These are phyloP conservation scores for Cladosporium sp. DNA, from an alignment of 2,329 filamentous ascomycete genomes.

Conservation along the genomic window DNA sequence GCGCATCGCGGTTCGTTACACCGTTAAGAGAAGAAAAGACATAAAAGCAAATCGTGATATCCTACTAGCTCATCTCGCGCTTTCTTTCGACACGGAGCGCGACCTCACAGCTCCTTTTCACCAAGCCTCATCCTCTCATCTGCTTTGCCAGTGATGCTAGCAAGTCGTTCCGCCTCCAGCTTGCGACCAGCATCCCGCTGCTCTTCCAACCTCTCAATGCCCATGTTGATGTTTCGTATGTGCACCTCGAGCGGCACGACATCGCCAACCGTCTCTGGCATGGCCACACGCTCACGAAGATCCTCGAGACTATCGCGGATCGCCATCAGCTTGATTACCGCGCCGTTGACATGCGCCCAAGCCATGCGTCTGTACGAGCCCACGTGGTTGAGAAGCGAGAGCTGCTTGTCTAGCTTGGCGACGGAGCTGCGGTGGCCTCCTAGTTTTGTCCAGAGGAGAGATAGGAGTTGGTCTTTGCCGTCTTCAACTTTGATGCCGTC, in stretches of 20 bases:
- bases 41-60: background rate
- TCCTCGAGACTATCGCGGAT: conserved; percentile 69
- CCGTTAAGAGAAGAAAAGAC: conserved; percentile 1
- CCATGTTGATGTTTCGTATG: conserved; percentile 68
- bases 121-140: conserved; percentile 13
- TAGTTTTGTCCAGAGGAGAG: conserved; percentile 68
- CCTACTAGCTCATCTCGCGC: background rate
- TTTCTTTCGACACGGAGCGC: background rate
- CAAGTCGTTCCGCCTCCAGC: conserved; percentile 26
- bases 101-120: conserved; percentile 1
- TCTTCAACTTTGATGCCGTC: conserved; percentile 57
- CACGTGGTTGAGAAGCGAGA: conserved; percentile 63
- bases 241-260: conserved; percentile 66
- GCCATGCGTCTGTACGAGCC: conserved; percentile 61
- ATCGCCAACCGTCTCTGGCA: conserved; percentile 57
- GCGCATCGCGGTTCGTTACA: background rate
- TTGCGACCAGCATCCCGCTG: conserved; percentile 50
- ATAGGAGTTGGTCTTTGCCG: conserved; percentile 62
- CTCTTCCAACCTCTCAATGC: conserved; percentile 66
- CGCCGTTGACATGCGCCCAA: conserved; percentile 62
- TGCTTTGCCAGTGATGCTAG: conserved; percentile 19
- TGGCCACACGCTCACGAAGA: conserved; percentile 64
- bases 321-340: conserved; percentile 68
- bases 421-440: conserved; percentile 63
- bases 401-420: conserved; percentile 58